Evolutionary conservation across 352 stramenopile genomes (phyloP).

Genomic region (Blastocystis sp.): DNA sequence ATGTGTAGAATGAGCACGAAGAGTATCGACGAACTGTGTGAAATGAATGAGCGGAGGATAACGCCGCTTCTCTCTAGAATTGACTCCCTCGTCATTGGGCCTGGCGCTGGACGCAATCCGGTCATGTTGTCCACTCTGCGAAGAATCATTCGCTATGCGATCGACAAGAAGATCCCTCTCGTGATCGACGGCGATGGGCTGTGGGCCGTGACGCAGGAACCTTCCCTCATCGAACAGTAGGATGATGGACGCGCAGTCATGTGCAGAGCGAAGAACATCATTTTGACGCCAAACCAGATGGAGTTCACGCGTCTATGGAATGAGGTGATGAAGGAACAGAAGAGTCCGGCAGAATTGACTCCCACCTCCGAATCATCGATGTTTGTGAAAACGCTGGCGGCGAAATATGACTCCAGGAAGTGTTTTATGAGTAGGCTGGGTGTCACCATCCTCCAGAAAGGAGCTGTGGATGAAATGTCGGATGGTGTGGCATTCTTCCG

Average conservation of each 20-base stretch:
- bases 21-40: not conserved
- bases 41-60: not conserved
- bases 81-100: constrained; percentile 83
- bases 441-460: constrained; percentile 83
- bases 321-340: constrained; percentile 35
- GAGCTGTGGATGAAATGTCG: constrained; percentile 78
- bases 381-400: not conserved
- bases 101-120: constrained; percentile 85
- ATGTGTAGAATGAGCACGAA: not conserved
- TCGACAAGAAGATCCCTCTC: constrained; percentile 78
- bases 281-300: constrained; percentile 89
- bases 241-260: not conserved
- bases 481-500: constrained; percentile 77
- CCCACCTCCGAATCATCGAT: not conserved
- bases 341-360: not conserved
- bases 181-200: constrained; percentile 91
- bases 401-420: not conserved
- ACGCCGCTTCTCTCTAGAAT: constrained; percentile 59
- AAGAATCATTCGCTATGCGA: constrained; percentile 78
- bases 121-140: constrained; percentile 79
- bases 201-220: constrained; percentile 81
- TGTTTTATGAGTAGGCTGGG: constrained; percentile 73
- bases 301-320: constrained; percentile 77
- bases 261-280: constrained; percentile 73
- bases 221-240: not conserved